Evolutionary conservation across 2,329 filamentous ascomycete species (phyloP), one percentile per base, ranked within the genome.

Genomic region (Aspergillus oerlinghausenensis): DNA sequence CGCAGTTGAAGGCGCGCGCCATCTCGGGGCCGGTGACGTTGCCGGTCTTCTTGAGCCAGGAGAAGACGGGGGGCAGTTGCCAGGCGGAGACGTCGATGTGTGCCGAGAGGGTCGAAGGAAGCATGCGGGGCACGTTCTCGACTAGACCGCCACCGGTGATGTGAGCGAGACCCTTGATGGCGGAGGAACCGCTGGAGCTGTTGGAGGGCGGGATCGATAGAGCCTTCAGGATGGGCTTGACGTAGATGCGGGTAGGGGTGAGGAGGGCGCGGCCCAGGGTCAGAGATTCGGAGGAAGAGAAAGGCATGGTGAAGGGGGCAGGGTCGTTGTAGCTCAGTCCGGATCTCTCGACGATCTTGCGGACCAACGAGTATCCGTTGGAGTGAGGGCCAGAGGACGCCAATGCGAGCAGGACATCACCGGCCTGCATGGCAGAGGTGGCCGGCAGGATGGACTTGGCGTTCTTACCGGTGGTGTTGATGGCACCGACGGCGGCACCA

Each of bases 351-450:
- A 97, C 82, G 67, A 97, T 92, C 70, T 90, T 90, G 60, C 94
- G 88, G 35, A 97, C 88, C n/a, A 99, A 87, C 0, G 92, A 97
- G 80, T 96, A 99, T 50, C 94, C 94, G 75, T 99, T 99, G 35
- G 92, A 97, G 80, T 99, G 94, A 1, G 93, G 85, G 32, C 94
- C 94, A 56, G 85, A 89, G 25, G 92, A 97, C 10, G 84, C 87
- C 10, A 99, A 81, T 23, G 92, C 94, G 4, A 99, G 80, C 1
- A 99, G 83, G 3, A 96, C 80, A 70, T 99, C 93, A 29, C 93
- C 94, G 59, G 83, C 80, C 7, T 76, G 75, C 93, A 99, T 97
- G 63, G 81, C 81, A 9, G 84, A 80, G 61, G 84, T 88, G 64
- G 88, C 84, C 0, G 94, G 94, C 40, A 99, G 84, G 55, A 93